A percentile compares a stretch with the other conserved stretches of the same genome.
Conservation (phyloP, 495 filamentous ascomycete genomes). For the Echria macrotheca region DNA sequence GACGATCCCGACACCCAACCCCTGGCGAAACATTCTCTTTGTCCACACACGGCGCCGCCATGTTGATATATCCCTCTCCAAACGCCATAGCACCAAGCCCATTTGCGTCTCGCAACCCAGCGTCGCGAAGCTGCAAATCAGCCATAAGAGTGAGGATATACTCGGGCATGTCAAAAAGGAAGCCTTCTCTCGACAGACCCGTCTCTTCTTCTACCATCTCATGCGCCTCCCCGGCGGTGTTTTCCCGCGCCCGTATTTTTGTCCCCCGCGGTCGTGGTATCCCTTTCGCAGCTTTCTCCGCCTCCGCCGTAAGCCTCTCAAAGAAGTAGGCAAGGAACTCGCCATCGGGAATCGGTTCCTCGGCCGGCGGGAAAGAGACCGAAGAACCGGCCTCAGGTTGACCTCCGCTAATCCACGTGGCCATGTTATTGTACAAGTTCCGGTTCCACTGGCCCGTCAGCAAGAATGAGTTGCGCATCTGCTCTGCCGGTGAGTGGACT, state of each 20-base stretch:
- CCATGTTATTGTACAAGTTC: conserved; percentile 18
- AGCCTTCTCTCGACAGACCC: conserved; percentile 18
- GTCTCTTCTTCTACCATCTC: too few relatives aligned
- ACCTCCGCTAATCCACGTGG: conserved; percentile 22
- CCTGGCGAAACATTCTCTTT: too few relatives aligned
- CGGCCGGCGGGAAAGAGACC: too few relatives aligned
- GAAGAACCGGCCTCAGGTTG: too few relatives aligned
- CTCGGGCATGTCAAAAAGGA: conserved; percentile 21
- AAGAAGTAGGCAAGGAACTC: not conserved
- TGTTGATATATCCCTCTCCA: conserved; percentile 22
- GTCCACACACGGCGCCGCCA: conserved; percentile 24
- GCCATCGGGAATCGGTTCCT: not conserved
- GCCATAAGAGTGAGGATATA: conserved; percentile 28
- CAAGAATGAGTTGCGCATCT: conserved; percentile 33
- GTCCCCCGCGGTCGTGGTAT: too few relatives aligned
- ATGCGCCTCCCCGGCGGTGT: too few relatives aligned
- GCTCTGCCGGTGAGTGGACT: conserved; percentile 25
- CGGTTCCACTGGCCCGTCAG: conserved; percentile 31
- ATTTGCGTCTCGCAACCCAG: conserved; percentile 25
- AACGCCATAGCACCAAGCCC: conserved; percentile 21
- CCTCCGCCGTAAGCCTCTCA: not conserved
- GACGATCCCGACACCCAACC: conserved; percentile 19
- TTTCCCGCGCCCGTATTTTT: too few relatives aligned
- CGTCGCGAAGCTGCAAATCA: conserved; percentile 29
- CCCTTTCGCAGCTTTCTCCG: conserved; percentile 8